Percentiles rank a stretch among this genome's conserved stretches.
Evolutionary conservation across 495 filamentous ascomycete species (phyloP).

Genomic region (Saxophila tyrrhenica): DNA sequence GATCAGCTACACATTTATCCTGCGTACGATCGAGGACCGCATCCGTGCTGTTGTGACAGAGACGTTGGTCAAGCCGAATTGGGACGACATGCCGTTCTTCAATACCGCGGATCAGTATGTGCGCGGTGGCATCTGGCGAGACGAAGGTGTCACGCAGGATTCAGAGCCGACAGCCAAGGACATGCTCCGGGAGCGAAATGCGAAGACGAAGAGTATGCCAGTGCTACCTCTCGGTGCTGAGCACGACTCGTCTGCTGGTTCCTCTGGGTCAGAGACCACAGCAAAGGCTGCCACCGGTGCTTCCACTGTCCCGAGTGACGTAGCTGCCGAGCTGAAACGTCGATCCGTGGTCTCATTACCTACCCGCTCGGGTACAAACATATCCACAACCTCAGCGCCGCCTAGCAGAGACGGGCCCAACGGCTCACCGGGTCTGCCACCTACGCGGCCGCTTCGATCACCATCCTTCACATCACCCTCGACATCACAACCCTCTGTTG

Average conservation of each 20-base stretch:
- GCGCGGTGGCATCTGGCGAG: slow-evolving; percentile 81
- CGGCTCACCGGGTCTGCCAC: neutral
- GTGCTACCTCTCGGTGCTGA: neutral
- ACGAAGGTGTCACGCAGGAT: slow-evolving; percentile 27
- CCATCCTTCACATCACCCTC: slow-evolving; percentile 13
- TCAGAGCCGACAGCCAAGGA: slow-evolving; percentile 19
- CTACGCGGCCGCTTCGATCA: slow-evolving; percentile 11
- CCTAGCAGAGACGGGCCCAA: neutral
- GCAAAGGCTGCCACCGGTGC: neutral
- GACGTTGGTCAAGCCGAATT: slow-evolving; percentile 85
- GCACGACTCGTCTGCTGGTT: slow-evolving; percentile 3
- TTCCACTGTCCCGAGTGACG: neutral
- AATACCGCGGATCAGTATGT: slow-evolving; percentile 62
- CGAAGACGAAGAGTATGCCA: slow-evolving; percentile 14
- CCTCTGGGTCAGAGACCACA: slow-evolving; percentile 8
- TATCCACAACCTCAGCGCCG: neutral
- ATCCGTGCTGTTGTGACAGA: slow-evolving; percentile 89
- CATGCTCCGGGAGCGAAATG: slow-evolving; percentile 19
- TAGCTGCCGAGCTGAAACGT: slow-evolving; percentile 7
- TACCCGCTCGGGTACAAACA: neutral
- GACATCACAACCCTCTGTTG: slow-evolving; percentile 1
- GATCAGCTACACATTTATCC: slow-evolving; percentile 84
- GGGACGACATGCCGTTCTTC: slow-evolving; percentile 89
- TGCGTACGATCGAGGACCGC: slow-evolving; percentile 84
- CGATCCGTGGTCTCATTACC: slow-evolving; percentile 15